Base-by-base conservation (phyloP, 345 rosid genomes). In the Salix exigua region DNA sequence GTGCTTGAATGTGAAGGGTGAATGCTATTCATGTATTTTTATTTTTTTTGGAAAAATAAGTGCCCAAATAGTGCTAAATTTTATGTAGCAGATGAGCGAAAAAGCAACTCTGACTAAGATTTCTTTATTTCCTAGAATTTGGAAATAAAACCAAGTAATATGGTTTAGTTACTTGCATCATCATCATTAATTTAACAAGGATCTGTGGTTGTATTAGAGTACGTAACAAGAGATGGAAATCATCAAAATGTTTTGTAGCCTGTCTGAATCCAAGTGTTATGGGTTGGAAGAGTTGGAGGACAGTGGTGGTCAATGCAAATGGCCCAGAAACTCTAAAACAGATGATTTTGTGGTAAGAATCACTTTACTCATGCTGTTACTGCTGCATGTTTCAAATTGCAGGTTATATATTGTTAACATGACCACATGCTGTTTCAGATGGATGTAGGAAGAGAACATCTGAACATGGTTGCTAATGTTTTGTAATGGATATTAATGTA, bases 11-110 rank as follows among this genome's bases (percentile, higher is more conserved):
- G 21, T 5, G 53, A 48, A 6, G 53, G 53, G 17, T 48, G 53
- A 48, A 17, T 5, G 5, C 53, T 48, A 48, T 6, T 48, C 2
- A 17, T 40, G 44, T 2, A 40, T 40, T 40, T 40, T 7, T 10
- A 2, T 10, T 9, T 40, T 40, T 40, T 40, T 40, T 10, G 44
- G 1, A 2, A 40, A 40, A 10, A 40, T 40, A 40, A 40, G 44
- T 9, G 13, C 44, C 13, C 2, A 40, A 40, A 10, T 94, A 78
- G 97, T 80, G 75, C 88, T 96, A 68, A 94, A 96, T 79, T 96
- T 94, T 83, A 91, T 96, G 94, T 98, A 96, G 84, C 89, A 96
- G 87, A 96, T 94, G 98, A 96, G 98, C 71, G 99, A 97, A 77
- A 92, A 94, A 81, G 99, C 99, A 5, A 92, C 99, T 28, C 84